Evolutionary conservation across 129 eudicot genomes (phyloP), one percentile per base, ranked within the genome.

Genomic region (Lonicera japonica): DNA sequence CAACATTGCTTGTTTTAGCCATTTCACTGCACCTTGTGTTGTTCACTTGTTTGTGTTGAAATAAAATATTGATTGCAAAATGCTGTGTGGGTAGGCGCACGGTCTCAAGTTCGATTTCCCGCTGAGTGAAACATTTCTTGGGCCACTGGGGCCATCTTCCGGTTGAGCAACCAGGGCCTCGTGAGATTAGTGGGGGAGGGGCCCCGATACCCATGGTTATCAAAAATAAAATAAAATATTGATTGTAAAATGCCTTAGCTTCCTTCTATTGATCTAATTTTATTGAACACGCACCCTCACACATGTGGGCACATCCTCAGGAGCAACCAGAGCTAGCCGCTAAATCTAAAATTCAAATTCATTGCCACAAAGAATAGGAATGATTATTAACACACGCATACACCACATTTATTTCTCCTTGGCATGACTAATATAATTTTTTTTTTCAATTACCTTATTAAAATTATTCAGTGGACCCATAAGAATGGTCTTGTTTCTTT

Each of bases 401-500:
- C 50, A 14, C 50, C 50, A 43, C 50, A 43, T 14, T 43, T 43
- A 14, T 43, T 43, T 10, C 50, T 43, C 50, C 50, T 43, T 43
- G 50, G 50, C 50, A 43, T 14, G 50, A 43, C 13, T 45, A 50
- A 50, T 17, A 17, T 50, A 25, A 52, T 14, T 52, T 19, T 18
- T 40, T 4, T 18, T 40, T 4, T 16, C 11, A 50, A 20, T 14
- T 23, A 34, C 19, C 21, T 11, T 36, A 23, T 16, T 24, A 34
- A 40, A 24, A 57, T 47, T 72, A 71, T 56, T 21, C 57, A 23
- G 21, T 50, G 57, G 72, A 56, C 54, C 25, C 18, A 22, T 63
- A 17, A 61, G 36, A 43, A 58, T 47, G 65, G 40, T 29, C 6
- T 6, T 29, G 2, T 2, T 29, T 29, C 2, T 6, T 29, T 29